These are phyloP conservation scores for Prunus armeniaca DNA, from an alignment of 306 rosid genomes.

Conservation along the genomic window DNA sequence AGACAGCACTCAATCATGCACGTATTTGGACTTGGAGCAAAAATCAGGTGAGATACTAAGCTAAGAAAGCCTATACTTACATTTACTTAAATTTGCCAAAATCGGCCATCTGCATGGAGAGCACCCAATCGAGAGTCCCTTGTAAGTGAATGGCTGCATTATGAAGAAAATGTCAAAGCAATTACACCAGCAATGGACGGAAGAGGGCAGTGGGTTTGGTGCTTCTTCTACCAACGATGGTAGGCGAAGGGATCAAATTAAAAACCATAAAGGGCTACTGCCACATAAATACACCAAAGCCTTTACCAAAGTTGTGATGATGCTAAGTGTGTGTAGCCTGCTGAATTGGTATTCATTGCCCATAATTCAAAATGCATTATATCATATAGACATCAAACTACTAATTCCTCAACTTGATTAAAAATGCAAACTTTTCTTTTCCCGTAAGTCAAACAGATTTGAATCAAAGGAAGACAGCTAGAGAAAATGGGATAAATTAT, in stretches of 20 bases:
- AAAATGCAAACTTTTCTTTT: neutral
- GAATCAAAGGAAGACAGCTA: neutral
- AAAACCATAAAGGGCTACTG: neutral
- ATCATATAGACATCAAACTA: neutral
- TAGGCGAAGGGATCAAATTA: neutral
- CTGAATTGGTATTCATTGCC: neutral
- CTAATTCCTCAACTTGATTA: neutral
- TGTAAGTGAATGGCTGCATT: constrained; percentile 41
- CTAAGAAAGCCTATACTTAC: constrained; percentile 37
- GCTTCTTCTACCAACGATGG: neutral
- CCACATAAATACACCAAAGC: neutral
- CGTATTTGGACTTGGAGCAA: neutral
- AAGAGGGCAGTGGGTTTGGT: neutral
- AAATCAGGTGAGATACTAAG: neutral
- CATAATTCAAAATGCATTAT: neutral
- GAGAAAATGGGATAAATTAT: neutral
- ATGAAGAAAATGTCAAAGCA: neutral
- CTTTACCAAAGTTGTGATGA: neutral
- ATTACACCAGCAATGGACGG: neutral
- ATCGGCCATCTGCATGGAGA: constrained; percentile 14
- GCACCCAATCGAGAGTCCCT: constrained; percentile 26
- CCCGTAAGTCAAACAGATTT: neutral
- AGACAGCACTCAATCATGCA: neutral
- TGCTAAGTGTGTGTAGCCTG: neutral
- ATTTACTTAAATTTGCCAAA: constrained; percentile 14